Base-by-base conservation (phyloP, 352 stramenopile species). In the Globisporangium canariense region DNA sequence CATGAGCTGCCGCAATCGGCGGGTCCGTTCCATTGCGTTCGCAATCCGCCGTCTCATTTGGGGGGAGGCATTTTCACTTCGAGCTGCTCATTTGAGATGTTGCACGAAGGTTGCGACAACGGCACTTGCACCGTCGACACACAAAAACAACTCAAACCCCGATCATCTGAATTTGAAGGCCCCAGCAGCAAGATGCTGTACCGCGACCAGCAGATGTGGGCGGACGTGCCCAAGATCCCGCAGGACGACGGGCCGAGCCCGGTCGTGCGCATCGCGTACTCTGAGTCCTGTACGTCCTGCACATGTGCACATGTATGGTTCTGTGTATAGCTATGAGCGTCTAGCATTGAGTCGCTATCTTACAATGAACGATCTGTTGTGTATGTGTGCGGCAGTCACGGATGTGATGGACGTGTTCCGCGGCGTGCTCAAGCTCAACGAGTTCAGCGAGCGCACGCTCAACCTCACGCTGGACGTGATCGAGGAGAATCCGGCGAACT, bases 401-500 rank as follows among this genome's bases (percentile, higher is more conserved):
- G 79, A 94, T 40, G 75, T 95, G 1, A 98, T 99, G 85, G 89
- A 98, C 76, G 98, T 97, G 65, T 97, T 99, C 72, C 88, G 97
- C 25, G 96, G 96, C 41, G 79, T 98, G 9, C 82, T 98, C 60
- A 80, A 82, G 64, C 66, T 76, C 7, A 93, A 97, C 58, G 97
- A 99, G 83, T 84, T 83, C 62, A 96, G 80, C 63, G 76, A 94
- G 66, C 89, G 97, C 62, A 91, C 94, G 30, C 82, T 99, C 58
- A 66, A 81, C 55, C 77, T 99, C 18, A 98, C 97, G 7, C 78
- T 87, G 13, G 74, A 92, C 49, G 96, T 98, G 68, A 90, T 99
- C 41, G 78, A 98, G 67, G 83, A 86, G 40, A 99, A 99, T 76
- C 83, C 97, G 3, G 96, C 97, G 32, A 99, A 99, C 83, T 99